Evolutionary conservation across 768 basidiomycete species (phyloP).

Genomic region (Mycena haematopus): DNA sequence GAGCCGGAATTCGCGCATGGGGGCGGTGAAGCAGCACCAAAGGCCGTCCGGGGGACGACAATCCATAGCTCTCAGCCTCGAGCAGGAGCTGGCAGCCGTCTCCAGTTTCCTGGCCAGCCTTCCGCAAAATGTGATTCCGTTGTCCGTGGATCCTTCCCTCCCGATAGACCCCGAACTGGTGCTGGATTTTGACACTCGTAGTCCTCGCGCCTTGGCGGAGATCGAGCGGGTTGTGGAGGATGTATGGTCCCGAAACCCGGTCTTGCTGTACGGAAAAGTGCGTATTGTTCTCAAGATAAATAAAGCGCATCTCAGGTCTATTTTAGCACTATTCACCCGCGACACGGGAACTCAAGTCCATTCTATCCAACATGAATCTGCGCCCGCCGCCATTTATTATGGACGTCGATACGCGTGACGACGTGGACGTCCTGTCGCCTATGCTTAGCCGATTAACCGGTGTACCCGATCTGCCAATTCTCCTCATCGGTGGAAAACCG

Average conservation of each 20-base stretch:
- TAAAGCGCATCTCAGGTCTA: constrained; percentile 1
- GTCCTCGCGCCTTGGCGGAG: constrained; percentile 64
- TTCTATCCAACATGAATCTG: constrained; percentile 62
- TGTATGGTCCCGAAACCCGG: constrained; percentile 76
- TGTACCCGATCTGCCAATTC: constrained; percentile 68
- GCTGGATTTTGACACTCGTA: constrained; percentile 83
- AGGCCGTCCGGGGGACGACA: constrained; percentile 36
- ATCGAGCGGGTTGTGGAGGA: constrained; percentile 63
- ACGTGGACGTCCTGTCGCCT: constrained; percentile 66
- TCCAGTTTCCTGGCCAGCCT: constrained; percentile 76
- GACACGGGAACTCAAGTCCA: constrained; percentile 70
- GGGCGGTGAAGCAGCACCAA: constrained; percentile 30
- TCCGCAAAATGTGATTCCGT: constrained; percentile 77
- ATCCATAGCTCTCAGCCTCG: constrained; percentile 53
- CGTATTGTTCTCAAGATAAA: constrained; percentile 26
- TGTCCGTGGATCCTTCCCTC: constrained; percentile 61
- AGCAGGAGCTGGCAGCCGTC: constrained; percentile 77
- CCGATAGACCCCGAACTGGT: constrained; percentile 84
- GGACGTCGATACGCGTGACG: constrained; percentile 76
- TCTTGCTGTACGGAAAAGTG: constrained; percentile 79
- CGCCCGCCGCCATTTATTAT: constrained; percentile 69
- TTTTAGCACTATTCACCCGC: constrained; percentile 64
- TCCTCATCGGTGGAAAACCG: constrained; percentile 70
- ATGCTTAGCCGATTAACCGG: constrained; percentile 68
- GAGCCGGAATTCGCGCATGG: constrained; percentile 43